phyloP scores from a whole-genome alignment of 176 grass and related monocot genomes.

The Aechmea fasciata region DNA sequence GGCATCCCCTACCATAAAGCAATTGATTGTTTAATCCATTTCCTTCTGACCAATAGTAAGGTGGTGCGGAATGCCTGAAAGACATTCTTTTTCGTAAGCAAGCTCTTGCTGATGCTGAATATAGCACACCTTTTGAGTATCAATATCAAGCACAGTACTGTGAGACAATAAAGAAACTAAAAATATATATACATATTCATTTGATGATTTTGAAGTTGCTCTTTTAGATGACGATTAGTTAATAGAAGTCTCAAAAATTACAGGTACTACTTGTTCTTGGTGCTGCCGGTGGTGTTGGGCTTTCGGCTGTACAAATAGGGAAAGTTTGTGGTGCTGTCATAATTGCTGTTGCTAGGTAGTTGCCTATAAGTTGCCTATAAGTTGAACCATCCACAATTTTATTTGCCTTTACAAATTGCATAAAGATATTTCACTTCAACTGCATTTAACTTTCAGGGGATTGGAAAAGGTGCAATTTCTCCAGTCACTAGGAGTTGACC shows the following conservation, averaged over 20 bases:
- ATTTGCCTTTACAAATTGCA: background rate
- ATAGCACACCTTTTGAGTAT: too few relatives aligned
- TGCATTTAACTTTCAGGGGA: constrained; percentile 43
- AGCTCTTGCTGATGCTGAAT: too few relatives aligned
- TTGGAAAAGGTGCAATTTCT: constrained; percentile 64
- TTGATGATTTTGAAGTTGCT: background rate
- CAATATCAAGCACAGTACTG: too few relatives aligned
- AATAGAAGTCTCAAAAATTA: constrained; percentile 5
- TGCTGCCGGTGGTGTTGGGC: constrained; percentile 86
- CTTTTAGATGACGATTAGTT: background rate
- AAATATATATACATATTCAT: too few relatives aligned
- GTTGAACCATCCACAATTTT: background rate
- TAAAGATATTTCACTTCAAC: background rate
- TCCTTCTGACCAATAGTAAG: too few relatives aligned
- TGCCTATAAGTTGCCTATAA: background rate
- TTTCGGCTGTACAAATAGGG: constrained; percentile 90
- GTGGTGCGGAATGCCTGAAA: too few relatives aligned
- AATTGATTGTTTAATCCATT: too few relatives aligned
- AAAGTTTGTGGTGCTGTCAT: constrained; percentile 91
- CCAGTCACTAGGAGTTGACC: constrained; percentile 75
- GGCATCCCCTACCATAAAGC: too few relatives aligned
- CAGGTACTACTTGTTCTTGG: constrained; percentile 96
- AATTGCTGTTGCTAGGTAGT: constrained; percentile 86
- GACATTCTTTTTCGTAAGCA: too few relatives aligned
- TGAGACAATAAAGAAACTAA: too few relatives aligned